Percentiles rank a stretch among this genome's conserved stretches.
Evolutionary conservation across 1,284 basidiomycete species (phyloP).

Genomic region (Marasmius tenuissimus): DNA sequence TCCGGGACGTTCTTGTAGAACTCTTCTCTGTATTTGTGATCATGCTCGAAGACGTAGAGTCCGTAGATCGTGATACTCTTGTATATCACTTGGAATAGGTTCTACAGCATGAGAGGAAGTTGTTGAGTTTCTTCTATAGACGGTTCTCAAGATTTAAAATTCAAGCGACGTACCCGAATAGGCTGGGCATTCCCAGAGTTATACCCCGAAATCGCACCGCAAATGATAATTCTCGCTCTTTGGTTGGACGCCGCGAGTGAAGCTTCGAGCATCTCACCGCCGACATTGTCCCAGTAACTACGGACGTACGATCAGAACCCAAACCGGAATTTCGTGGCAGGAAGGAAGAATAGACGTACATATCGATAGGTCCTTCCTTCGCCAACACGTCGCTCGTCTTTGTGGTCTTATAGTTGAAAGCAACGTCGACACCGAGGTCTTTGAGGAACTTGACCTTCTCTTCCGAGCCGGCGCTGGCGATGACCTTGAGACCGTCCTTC

Average conservation of each 20-base stretch:
- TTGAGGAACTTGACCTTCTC: conserved; percentile 69
- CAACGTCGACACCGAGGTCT: conserved; percentile 65
- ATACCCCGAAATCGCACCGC: conserved; percentile 21
- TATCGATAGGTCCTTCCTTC: conserved; percentile 56
- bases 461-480: conserved; percentile 70
- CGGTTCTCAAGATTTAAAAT: too few relatives aligned
- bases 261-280: conserved; percentile 65
- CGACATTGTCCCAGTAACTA: conserved; percentile 54
- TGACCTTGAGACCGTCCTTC: conserved; percentile 61
- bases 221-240: conserved; percentile 4
- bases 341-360: conserved; percentile 31
- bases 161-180: conserved; percentile 29
- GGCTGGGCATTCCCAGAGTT: conserved; percentile 26
- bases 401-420: conserved; percentile 74
- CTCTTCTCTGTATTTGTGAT: conserved; percentile 34
- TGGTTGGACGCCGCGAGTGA: conserved; percentile 35
- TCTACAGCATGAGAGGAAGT: conserved; percentile 19
- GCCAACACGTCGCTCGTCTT: conserved; percentile 51
- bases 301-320: neutral
- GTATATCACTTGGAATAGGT: conserved; percentile 29
- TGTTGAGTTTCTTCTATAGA: too few relatives aligned
- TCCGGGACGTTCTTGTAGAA: conserved; percentile 50
- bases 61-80: conserved; percentile 56
- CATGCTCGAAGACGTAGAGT: conserved; percentile 51
- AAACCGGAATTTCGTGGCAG: neutral